Base-by-base conservation (phyloP, 2,329 filamentous ascomycete genomes). In the Alternaria conjuncta region DNA sequence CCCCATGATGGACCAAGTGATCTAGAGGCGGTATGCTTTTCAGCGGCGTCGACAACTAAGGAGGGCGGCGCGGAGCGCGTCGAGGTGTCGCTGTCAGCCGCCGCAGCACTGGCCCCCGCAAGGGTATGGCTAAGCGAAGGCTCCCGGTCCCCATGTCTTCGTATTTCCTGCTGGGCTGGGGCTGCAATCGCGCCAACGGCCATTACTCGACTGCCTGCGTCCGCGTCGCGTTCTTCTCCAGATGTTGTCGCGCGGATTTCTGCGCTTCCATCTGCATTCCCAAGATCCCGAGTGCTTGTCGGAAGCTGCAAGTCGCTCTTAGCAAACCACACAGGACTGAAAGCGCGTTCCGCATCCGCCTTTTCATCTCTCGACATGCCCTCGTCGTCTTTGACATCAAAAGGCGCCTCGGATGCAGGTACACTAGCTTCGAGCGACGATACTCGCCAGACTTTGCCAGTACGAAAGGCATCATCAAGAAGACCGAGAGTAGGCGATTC, bases 1-100 rank as follows among this genome's bases (percentile, higher is more conserved):
- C 76, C 72, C 73, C 73, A 77, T 71, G 75, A 76, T 55, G 73
- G 72, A 61, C 72, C 60, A 44, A 77, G 78, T 50, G 76, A 75
- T 64, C 68, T 69, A 46, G 72, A 74, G 46, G 72, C 68, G 25
- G 71, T 60, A 60, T 71, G 71, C 62, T 72, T 75, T 54, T 76
- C 69, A 32, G 75, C 75, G 21, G 76, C 75, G 68, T 76, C 74
- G 55, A 78, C 71, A 54, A 78, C 74, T 43, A 73, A 73, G 57
- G 74, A 68, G 44, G 71, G 69, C 55, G 72, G 68, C 28, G 69
- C 58, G 18, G 67, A 66, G 47, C 71, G 63, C 50, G 61, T 61
- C 54, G 55, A 57, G 66, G 59, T 57, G 59, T 64, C 55, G 36
- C 32, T 57, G 55, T 58, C 54, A 56, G 26, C 54, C 45, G 54